Base-by-base conservation (phyloP, 2,329 filamentous ascomycete genomes). In the Penicillium rolfsii region DNA sequence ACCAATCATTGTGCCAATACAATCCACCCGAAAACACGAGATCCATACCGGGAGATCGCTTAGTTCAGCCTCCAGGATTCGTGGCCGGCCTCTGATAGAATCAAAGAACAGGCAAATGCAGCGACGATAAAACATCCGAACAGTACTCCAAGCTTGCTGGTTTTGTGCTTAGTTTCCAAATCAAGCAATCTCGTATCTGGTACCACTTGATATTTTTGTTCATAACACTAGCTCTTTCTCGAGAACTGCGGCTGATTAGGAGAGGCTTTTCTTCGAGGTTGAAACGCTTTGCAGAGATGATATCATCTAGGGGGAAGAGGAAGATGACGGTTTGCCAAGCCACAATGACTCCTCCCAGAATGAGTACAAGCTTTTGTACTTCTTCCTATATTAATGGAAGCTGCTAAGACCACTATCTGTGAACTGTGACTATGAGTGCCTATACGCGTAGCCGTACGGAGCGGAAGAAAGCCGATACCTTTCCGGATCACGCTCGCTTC, bases 41-140 rank as follows among this genome's bases (percentile, higher is more conserved):
- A 0, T 80, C 81, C 9, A 79, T 80, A 22, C 77, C 74, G 0
- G 80, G 82, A 16, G 79, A 79, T 55, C 82, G 82, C 67, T 83
- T 83, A 0, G 80, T 81, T 63, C 83, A 81, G 1, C 81, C 81
- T 22, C 77, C 80, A 4, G 81, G 73, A 62, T 83, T 83, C 14
- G 67, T 71, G 16, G 67, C 66, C 11, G 68, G 72, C 70, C 73
- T 71, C 40, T 74, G 83, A 82, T 0, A 86, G 73, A 0, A 85
- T 83, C 7, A 86, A 71, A 1, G 82, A 82, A 0, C 79, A 77
- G 2, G 86, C 84, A 55, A 79, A 85, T 0, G 78, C 72, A 0
- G 69, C 82, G 76, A 69, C 67, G 30, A 85, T 80, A 63, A 85
- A 86, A 65, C 84, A 84, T 0, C 81, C 82, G 26, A 83, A 76